Evolutionary conservation across 2,329 filamentous ascomycete species (phyloP), one percentile per base, ranked within the genome.

Genomic region (Colletotrichum ledebouriae): DNA sequence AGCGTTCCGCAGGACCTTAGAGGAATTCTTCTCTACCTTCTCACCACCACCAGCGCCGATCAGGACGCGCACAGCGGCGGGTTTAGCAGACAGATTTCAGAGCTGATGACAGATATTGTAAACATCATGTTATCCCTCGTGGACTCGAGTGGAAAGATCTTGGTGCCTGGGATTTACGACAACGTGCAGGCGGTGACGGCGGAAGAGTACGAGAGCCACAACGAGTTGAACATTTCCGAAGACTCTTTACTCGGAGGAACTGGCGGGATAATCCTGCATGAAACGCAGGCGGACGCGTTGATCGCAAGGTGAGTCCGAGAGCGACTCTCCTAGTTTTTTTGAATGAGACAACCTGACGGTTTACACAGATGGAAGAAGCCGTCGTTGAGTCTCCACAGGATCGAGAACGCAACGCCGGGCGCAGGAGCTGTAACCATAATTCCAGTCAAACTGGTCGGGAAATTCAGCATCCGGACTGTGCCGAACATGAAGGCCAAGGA

Each of bases 381-480:
- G 1, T 98, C 94, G 11, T 87, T 99, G 61, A 98, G 94, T 22
- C 85, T 99, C 44, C 96, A 99, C 84, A 96, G 96, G 67, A 83
- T 99, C 73, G 96, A 99, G 82, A 96, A 96, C 67, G 96, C 94
- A 55, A 98, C 97, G 84, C 95, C 92, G 47, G 91, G 92, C 1
- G 92, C 94, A 3, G 96, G 96, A 50, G 96, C 94, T 62, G 98
- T 99, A 87, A 99, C 96, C 0, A 96, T 99, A 75, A 99, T 99
- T 74, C 96, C 96, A 3, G 95, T 96, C 75, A 98, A 98, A 85
- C 95, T 98, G 63, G 92, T 92, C 75, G 96, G 96, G 82, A 99
- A 99, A 84, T 99, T 99, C 86, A 97, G 93, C 59, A 98, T 99
- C 82, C 91, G 96, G 73, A 98, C 94, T 39, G 96, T 99, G 15